Evolutionary conservation across 2,329 filamentous ascomycete species (phyloP).

Genomic region (Fusarium sororula): DNA sequence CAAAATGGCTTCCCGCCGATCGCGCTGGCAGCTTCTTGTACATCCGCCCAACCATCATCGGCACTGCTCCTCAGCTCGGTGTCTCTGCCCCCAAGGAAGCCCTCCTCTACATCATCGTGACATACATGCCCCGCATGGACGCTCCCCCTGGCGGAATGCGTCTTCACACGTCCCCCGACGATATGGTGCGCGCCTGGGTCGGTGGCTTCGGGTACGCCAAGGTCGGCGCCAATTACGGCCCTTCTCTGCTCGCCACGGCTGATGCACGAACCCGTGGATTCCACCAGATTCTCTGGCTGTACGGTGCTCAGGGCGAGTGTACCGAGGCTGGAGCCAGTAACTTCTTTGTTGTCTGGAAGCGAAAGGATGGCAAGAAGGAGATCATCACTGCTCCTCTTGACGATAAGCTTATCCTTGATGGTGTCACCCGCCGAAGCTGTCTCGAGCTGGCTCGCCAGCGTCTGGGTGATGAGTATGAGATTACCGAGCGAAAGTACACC

Average conservation of each 20-base stretch:
- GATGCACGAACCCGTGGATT: constrained; percentile 79
- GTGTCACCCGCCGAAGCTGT: constrained; percentile 85
- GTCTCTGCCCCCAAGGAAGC: constrained; percentile 83
- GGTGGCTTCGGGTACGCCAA: constrained; percentile 94
- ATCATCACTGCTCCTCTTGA: constrained; percentile 86
- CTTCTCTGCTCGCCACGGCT: constrained; percentile 78
- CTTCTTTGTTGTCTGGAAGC: constrained; percentile 85
- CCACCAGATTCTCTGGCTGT: constrained; percentile 94
- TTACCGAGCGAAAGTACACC: constrained; percentile 84
- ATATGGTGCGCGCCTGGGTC: constrained; percentile 91
- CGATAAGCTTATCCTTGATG: constrained; percentile 85
- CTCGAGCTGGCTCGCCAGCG: constrained; percentile 75
- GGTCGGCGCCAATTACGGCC: constrained; percentile 93
- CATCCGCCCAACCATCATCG: constrained; percentile 87
- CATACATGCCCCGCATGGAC: constrained; percentile 68
- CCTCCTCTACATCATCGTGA: constrained; percentile 85
- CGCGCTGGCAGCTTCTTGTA: constrained; percentile 79
- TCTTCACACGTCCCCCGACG: constrained; percentile 80
- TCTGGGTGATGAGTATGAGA: constrained; percentile 67
- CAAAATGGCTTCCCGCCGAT: constrained; percentile 80
- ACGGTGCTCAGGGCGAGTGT: constrained; percentile 78
- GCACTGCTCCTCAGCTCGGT: constrained; percentile 80
- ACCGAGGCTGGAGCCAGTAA: constrained; percentile 94
- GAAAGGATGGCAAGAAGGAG: constrained; percentile 61
- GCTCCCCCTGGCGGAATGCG: constrained; percentile 67